Evolutionary conservation across 306 rosid genomes (phyloP), one percentile per base, ranked within the genome.

Genomic region (Rosa persica): DNA sequence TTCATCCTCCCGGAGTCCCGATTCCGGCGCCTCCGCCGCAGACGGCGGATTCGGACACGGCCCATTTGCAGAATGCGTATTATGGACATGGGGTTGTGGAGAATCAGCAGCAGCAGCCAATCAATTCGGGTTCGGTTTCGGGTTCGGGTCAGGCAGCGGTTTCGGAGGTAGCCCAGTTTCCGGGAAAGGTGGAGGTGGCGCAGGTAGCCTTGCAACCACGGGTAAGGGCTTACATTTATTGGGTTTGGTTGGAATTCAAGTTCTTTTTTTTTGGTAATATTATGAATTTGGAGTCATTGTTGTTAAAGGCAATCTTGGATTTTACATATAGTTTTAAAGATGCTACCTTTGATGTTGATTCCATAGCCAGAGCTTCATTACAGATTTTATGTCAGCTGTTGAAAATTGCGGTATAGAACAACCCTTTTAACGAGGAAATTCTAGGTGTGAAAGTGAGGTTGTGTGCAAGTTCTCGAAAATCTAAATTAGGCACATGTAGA

Each of bases 1-100:
- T 79, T 80, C 89, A 76, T 70, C 89, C 89, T 79, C 89, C 86
- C 0, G 86, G 88, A 4, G 84, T 85, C 71, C 82, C 86, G 8
- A 66, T 81, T 46, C 84, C 55, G 34, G 62, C 62, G 17, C 52
- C 70, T 12, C 36, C 40, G 23, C 27, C 51, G 6, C n/a, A 46
- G 10, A 27, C 38, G 23, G 60, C 76, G 58, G 61, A 43, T n/a
- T 39, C 78, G 11, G 76, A 47, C 5, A 55, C 13, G 4, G 11
- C 74, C 73, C 80, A 73, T 23, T 77, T 74, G 81, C 83, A 52
- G 76, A 78, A 81, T 71, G 70, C 67, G 11, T 75, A 75, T 69
- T 68, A 74, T 51, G 64, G 83, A 15, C 81, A 61, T 66, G 85
- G 77, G 60, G 49, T 38, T 77, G 51, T 30, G 67, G 80, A 70